Evolutionary conservation across 2,329 filamentous ascomycete genomes (phyloP), one percentile per base, ranked within the genome.

Genomic region (Pseudogymnoascus sp.): DNA sequence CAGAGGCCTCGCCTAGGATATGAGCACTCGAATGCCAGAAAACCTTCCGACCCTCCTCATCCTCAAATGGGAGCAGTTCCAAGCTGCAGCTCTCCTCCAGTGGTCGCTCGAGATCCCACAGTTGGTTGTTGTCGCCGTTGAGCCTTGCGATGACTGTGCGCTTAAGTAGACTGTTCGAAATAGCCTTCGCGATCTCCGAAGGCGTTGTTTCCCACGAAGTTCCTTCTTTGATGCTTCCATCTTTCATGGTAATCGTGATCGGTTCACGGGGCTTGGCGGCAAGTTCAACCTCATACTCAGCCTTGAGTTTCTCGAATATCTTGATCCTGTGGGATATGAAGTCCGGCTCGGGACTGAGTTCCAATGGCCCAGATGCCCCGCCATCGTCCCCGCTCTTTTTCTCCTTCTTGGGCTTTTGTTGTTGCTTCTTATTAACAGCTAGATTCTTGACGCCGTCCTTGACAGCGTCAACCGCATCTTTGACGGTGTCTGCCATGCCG

Each of bases 21-120:
- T 99, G 94, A 45, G 94, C 94, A 68, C 88, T 92, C 18, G 90
- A 95, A 75, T 97, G 94, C 92, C 92, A 99, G 77, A 96, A 99
- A 60, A 97, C 92, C 73, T 90, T 90, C 77, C 94, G 92, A 69
- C 90, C 92, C 75, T 69, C 70, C 56, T 79, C 76, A 65, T 81
- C 74, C 70, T 90, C 85, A 68, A 97, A 99, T 65, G 88, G 85
- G 64, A 97, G 80, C 59, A 96, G 80, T 69, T 92, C 88, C 26
- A 99, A 81, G 67, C 83, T 88, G 77, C 90, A 94, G 77, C 86
- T 90, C 74, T 84, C 85, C 79, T 97, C 94, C 34, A 99, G 76
- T 4, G 92, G 92, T 59, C 94, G 81, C 70, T 92, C 90, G 65
- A 99, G 77, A 76, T 99, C 94, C 94, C 92, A 99, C 9, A 97